Percentiles rank a stretch among this genome's conserved stretches.
These are phyloP conservation scores for Xylariaceae sp. DNA, from an alignment of 2,329 filamentous ascomycete species.

Conservation along the genomic window DNA sequence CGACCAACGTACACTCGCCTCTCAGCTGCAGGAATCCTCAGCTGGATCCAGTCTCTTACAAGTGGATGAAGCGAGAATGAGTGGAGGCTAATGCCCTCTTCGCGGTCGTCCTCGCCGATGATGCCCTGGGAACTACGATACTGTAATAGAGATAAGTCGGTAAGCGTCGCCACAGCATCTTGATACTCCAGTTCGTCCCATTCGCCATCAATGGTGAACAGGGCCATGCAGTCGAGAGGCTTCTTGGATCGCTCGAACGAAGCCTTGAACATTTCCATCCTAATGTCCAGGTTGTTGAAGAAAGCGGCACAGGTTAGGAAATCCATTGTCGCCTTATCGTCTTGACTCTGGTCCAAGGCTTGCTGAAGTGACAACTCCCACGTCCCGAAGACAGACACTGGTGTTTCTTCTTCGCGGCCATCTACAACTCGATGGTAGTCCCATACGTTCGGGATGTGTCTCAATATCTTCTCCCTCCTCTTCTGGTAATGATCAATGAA, in stretches of 20 bases:
- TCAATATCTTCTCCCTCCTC: constrained; percentile 3
- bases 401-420: constrained; percentile 3
- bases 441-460: not conserved
- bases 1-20: constrained; percentile 3
- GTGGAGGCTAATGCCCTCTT: constrained; percentile 6
- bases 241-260: not conserved
- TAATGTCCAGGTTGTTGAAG: constrained; percentile 8
- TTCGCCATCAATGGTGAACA: constrained; percentile 3
- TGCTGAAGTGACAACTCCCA: constrained; percentile 13
- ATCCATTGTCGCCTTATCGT: not conserved
- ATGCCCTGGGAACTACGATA: not conserved
- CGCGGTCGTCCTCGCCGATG: not conserved
- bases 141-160: constrained; percentile 6
- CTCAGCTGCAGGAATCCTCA: constrained; percentile 5
- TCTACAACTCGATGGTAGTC: constrained; percentile 8
- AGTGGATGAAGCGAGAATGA: constrained; percentile 13
- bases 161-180: not conserved
- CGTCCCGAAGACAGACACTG: constrained; percentile 9
- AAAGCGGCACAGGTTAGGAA: not conserved
- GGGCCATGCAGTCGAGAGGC: not conserved
- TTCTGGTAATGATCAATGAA: constrained; percentile 10
- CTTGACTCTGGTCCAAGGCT: constrained; percentile 1
- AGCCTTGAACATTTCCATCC: constrained; percentile 12
- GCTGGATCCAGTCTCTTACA: constrained; percentile 5
- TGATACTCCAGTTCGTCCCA: constrained; percentile 14